Evolutionary conservation across 768 basidiomycete species (phyloP), one percentile per base, ranked within the genome.

Genomic region (Tephrocybe sp.): DNA sequence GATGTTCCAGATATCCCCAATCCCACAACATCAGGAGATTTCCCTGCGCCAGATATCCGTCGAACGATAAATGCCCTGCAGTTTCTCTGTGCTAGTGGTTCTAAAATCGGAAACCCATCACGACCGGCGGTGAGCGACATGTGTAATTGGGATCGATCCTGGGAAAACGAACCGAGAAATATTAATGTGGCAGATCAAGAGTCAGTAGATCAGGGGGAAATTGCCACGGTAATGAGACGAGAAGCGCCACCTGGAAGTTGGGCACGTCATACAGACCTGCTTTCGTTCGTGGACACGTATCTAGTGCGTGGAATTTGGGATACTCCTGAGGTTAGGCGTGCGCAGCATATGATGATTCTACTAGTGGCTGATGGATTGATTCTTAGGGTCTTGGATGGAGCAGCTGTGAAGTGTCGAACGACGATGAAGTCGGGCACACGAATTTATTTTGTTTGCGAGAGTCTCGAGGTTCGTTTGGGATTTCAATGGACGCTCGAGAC

Each of bases 51-150:
- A 55, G 92, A 94, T 72, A 72, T 94, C 39, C 74, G 92, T 51
- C 74, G 74, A 54, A 73, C 80, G 18, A 83, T 92, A 53, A 76
- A 77, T 59, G 64, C 76, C 44, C 70, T 92, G 46, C 86, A 92
- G 68, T 67, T 85, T 51, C 59, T 66, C 58, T 77, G 75, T 61
- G 59, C 66, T n/a, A 58, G 56, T 40, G 48, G 54, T 42, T 51
- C 53, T 53, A 21, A 44, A 47, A 32, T 8, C 44, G 39, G 27
- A 5, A 49, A 53, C 47, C 19, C 13, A 28, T 39, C 37, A 30
- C 24, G 49, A 18, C 24, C 37, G 27, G 21, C 27, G 6, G 27
- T 44, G 13, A 52, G 44, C 42, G 44, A 55, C 45, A 37, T 59
- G 28, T 46, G 51, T 37, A 36, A 55, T 34, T 58, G 55, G 57